Evolutionary conservation across 257 asterid species (phyloP).

Genomic region (Henckelia pumila): DNA sequence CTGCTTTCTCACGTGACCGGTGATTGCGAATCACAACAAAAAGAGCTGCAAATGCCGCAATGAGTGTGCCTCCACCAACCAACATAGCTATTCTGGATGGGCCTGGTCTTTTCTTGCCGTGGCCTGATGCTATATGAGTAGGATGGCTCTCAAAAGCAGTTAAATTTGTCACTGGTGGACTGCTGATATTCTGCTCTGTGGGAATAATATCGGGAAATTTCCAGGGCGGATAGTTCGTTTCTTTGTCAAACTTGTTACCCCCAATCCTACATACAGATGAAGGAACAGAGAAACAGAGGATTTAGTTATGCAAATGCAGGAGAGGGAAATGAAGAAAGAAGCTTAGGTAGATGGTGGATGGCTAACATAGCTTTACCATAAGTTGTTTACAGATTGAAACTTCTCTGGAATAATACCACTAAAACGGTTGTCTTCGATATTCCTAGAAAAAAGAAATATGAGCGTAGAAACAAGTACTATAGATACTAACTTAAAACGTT

Average conservation of each 20-base stretch:
- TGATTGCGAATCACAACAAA: slow-evolving; percentile 28
- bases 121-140: slow-evolving; percentile 29
- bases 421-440: slow-evolving; percentile 85
- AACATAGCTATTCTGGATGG: slow-evolving; percentile 37
- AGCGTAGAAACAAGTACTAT: slow-evolving; percentile 26
- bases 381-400: slow-evolving; percentile 63
- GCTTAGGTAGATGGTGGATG: not conserved
- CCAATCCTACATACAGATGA: slow-evolving; percentile 54
- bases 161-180: slow-evolving; percentile 59
- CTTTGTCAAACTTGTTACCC: slow-evolving; percentile 63
- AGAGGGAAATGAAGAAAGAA: not conserved
- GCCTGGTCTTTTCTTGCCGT: slow-evolving; percentile 38
- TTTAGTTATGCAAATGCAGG: not conserved
- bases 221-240: slow-evolving; percentile 74
- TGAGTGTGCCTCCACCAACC: slow-evolving; percentile 48
- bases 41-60: slow-evolving; percentile 51
- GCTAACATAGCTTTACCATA: slow-evolving; percentile 45
- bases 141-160: slow-evolving; percentile 62
- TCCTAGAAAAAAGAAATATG: slow-evolving; percentile 47
- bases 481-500: not conserved
- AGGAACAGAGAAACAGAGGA: slow-evolving; percentile 9
- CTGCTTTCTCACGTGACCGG: slow-evolving; percentile 26
- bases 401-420: slow-evolving; percentile 87
- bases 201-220: slow-evolving; percentile 61
- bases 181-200: slow-evolving; percentile 44